Conservation (phyloP, 371 early-diverging fungal species). For the Furculomyces boomerangus region DNA sequence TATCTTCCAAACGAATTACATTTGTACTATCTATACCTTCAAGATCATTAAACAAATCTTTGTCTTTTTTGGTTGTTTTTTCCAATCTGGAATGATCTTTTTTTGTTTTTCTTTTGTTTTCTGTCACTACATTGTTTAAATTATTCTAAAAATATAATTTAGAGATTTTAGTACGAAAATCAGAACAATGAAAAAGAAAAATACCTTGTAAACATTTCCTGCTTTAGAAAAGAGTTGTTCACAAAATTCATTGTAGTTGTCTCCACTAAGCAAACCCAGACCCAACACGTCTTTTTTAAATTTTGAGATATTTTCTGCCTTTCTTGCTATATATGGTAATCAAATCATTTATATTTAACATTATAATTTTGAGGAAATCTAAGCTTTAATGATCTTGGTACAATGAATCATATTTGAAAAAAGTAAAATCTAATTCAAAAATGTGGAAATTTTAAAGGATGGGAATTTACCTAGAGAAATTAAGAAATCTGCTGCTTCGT, state of each 20-base stretch:
- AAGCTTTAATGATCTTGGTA: conserved; percentile 4
- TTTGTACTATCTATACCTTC: not conserved
- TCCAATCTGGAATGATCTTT: not conserved
- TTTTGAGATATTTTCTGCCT: too few relatives aligned
- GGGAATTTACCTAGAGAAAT: conserved; percentile 28
- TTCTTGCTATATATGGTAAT: too few relatives aligned
- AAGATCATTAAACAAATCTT: not conserved
- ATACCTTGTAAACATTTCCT: too few relatives aligned
- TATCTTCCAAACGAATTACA: not conserved
- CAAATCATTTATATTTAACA: too few relatives aligned
- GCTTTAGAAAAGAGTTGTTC: too few relatives aligned
- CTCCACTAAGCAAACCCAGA: too few relatives aligned
- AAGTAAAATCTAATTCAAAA: conserved; percentile 34
- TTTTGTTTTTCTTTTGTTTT: conserved; percentile 26
- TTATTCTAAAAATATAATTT: conserved; percentile 16
- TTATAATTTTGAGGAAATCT: too few relatives aligned
- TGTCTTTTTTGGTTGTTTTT: too few relatives aligned
- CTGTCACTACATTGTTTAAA: conserved; percentile 33
- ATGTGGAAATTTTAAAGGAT: conserved; percentile 50
- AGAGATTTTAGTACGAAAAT: conserved; percentile 44
- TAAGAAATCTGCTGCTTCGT: conserved; percentile 13
- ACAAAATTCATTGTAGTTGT: too few relatives aligned
- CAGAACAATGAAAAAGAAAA: too few relatives aligned
- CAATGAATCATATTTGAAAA: not conserved
- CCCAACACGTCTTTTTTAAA: too few relatives aligned